These are phyloP conservation scores for Teunomyces kruisii DNA, from an alignment of 805 yeast species.

Conservation along the genomic window DNA sequence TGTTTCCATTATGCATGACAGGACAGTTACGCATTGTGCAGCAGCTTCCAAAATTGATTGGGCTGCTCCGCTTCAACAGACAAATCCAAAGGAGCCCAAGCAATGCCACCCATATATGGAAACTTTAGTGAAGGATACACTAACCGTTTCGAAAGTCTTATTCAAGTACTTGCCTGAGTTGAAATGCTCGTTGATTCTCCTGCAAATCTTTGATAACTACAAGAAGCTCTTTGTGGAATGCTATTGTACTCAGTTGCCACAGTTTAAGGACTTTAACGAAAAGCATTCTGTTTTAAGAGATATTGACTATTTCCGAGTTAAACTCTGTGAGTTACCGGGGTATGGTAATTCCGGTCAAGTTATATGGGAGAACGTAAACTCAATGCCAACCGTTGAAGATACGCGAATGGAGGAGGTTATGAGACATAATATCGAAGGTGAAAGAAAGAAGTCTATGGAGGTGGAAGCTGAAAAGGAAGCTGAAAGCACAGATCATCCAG, in stretches of 20 bases:
- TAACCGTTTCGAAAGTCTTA: conserved; percentile 61
- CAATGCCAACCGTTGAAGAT: conserved; percentile 51
- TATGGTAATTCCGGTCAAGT: conserved; percentile 62
- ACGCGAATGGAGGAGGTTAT: conserved; percentile 45
- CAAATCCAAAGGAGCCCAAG: conserved; percentile 25
- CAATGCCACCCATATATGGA: conserved; percentile 66
- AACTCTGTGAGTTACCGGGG: conserved; percentile 56
- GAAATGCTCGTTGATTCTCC: conserved; percentile 45
- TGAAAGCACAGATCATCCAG: background rate
- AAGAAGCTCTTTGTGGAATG: conserved; percentile 53
- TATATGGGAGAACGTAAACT: conserved; percentile 59
- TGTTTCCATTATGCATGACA: conserved; percentile 69
- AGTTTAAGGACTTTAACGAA: conserved; percentile 50
- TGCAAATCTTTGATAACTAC: conserved; percentile 56
- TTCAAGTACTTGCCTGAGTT: conserved; percentile 54
- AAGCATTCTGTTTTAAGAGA: conserved; percentile 58
- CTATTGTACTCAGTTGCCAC: conserved; percentile 47
- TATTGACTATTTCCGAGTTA: conserved; percentile 62
- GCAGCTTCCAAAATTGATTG: conserved; percentile 50
- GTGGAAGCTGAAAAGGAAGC: background rate
- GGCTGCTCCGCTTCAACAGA: conserved; percentile 38
- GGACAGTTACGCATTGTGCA: conserved; percentile 52
- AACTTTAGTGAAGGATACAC: conserved; percentile 61
- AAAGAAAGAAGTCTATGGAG: conserved; percentile 8
- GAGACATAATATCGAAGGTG: conserved; percentile 38